Base-by-base conservation (phyloP, 768 basidiomycete species). In the Suillus placidus region DNA sequence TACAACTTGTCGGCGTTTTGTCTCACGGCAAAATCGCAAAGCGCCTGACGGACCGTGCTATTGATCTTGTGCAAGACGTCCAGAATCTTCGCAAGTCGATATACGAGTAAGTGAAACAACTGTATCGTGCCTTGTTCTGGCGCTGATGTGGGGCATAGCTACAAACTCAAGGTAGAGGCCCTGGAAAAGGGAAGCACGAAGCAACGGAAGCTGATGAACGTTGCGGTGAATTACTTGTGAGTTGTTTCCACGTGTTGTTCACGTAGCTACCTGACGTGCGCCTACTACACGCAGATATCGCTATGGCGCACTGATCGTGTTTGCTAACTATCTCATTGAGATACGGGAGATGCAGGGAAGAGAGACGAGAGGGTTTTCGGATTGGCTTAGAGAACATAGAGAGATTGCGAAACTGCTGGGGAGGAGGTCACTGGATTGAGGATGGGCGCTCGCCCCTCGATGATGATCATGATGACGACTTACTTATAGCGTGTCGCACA, bases 31-130 rank as follows among this genome's bases (percentile, higher is more conserved):
- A 98, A 77, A 80, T 89, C 12, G 97, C 97, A 13, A 99, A 99
- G 78, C 87, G 88, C 49, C 76, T 99, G 66, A 90, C 95, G 0
- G 97, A 99, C 75, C 81, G 87, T 30, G 94, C 92, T 2, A 88
- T 97, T 69, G 96, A 99, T 77, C 78, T 89, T 70, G 95, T 95
- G 93, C 91, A 93, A 78, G 95, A 96, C 68, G 96, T 99, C 0
- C 97, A 99, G 77, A 99, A 99, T 74, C 81, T 99, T 45, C 88
- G 97, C 42, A 94, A 93, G 76, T 94, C 97, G 0, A 91, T 99
- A 58, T 97, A 94, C 74, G 94, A 97, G 92, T 98, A 74, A 76
- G 92, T 80, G 55, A 37, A 45, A 26, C 30, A 14, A 7, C 45
- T 47, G 23, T 57, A 63, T 40, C 35, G 42, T 54, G 58, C 13